A percentile compares a stretch with the other conserved stretches of the same genome.
These are phyloP conservation scores for Microcyclosporella mali DNA, from an alignment of 2,329 filamentous ascomycete species.

Conservation along the genomic window DNA sequence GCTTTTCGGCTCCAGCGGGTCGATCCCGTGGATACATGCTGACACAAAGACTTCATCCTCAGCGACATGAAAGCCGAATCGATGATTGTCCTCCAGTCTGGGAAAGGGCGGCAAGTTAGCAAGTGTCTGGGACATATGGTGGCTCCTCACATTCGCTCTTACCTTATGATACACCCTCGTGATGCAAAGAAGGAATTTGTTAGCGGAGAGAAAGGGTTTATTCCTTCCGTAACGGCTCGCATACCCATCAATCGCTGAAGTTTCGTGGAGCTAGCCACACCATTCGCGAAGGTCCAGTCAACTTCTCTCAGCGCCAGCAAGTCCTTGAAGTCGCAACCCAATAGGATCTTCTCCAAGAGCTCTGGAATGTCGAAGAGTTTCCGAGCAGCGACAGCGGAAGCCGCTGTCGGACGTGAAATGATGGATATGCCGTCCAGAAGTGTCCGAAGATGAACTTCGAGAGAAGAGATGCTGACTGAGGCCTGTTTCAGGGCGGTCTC, in stretches of 20 bases:
- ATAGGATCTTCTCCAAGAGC: neutral
- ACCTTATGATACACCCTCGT: conserved; percentile 3
- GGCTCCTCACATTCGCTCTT: too few species aligned
- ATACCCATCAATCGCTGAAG: conserved; percentile 5
- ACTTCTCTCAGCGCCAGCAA: conserved; percentile 4
- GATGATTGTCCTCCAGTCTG: conserved; percentile 2
- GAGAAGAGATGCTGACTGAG: neutral
- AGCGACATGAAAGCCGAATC: neutral
- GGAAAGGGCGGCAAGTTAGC: too few species aligned
- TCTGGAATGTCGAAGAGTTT: neutral
- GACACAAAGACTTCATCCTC: conserved; percentile 2
- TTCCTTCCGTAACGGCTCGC: neutral
- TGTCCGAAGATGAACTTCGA: neutral
- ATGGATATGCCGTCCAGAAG: conserved; percentile 1
- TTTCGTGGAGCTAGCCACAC: conserved; percentile 2
- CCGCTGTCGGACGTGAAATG: conserved; percentile 2
- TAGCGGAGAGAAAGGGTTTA: conserved; percentile 4
- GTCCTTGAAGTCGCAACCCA: neutral
- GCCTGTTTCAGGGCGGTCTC: neutral
- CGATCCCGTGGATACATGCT: conserved; percentile 1
- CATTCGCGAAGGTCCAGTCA: conserved; percentile 1
- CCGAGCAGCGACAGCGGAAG: neutral
- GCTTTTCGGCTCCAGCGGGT: neutral
- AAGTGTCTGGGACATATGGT: too few species aligned
- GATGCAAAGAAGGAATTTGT: conserved; percentile 3